A percentile compares a stretch with the other conserved stretches of the same genome.
Evolutionary conservation across 768 basidiomycete genomes (phyloP).

Genomic region (Gloeophyllum trabeum): DNA sequence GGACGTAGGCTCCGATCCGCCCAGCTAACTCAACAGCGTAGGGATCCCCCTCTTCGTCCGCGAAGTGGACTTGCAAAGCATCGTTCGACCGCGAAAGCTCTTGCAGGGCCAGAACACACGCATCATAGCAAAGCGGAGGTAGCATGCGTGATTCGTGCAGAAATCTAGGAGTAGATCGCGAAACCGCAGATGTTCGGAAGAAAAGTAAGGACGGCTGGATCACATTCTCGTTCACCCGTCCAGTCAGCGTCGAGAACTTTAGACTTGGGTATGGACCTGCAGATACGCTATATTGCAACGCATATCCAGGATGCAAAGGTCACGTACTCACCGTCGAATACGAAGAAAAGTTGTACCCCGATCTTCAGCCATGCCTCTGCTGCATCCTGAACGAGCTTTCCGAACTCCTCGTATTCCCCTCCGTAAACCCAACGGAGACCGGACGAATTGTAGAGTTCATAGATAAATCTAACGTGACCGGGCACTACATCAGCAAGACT

Average conservation of each 20-base stretch:
- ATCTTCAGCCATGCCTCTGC: constrained; percentile 60
- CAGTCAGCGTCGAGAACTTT: constrained; percentile 59
- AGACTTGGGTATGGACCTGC: constrained; percentile 60
- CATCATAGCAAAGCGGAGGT: constrained; percentile 51
- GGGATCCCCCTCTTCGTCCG: constrained; percentile 77
- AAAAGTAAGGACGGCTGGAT: constrained; percentile 61
- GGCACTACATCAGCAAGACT: neutral
- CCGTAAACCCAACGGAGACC: constrained; percentile 78
- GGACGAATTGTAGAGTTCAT: constrained; percentile 46
- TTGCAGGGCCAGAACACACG: constrained; percentile 46
- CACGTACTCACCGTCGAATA: constrained; percentile 63
- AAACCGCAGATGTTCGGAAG: constrained; percentile 64
- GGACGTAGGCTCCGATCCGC: constrained; percentile 59
- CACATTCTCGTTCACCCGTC: constrained; percentile 43
- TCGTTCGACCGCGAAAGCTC: constrained; percentile 18
- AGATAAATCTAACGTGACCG: constrained; percentile 51
- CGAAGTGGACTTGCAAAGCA: constrained; percentile 48
- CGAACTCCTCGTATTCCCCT: constrained; percentile 61
- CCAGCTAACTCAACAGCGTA: constrained; percentile 80
- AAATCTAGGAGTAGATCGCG: constrained; percentile 56
- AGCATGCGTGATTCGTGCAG: constrained; percentile 64
- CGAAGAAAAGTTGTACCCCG: constrained; percentile 57
- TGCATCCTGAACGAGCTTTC: constrained; percentile 31
- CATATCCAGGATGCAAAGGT: neutral
- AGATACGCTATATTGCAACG: neutral